Percentiles rank a stretch among this genome's conserved stretches.
These are phyloP conservation scores for Vitis amurensis DNA, from an alignment of 164 flowering plant genomes.

Conservation along the genomic window DNA sequence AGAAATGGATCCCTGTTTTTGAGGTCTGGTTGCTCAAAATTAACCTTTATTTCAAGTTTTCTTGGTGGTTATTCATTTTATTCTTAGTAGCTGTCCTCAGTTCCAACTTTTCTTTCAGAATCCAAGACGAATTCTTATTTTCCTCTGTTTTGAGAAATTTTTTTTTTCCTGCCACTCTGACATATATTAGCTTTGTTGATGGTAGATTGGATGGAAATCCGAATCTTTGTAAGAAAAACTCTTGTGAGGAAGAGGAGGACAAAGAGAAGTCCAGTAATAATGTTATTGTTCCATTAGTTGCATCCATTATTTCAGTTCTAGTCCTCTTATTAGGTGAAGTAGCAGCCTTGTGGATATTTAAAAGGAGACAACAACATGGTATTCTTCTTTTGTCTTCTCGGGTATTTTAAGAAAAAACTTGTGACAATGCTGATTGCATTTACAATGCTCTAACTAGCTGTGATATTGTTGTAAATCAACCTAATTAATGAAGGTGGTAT, in stretches of 20 bases:
- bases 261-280: constrained; percentile 2
- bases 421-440: too few species aligned
- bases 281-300: constrained; percentile 1
- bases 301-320: not conserved
- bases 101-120: too few species aligned
- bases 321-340: not conserved
- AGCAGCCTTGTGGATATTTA: not conserved
- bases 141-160: too few species aligned
- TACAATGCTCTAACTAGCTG: not conserved
- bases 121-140: not conserved
- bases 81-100: too few species aligned
- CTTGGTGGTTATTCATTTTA: too few species aligned
- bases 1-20: constrained; percentile 18
- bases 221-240: constrained; percentile 8
- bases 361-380: constrained; percentile 1
- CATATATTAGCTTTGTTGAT: not conserved
- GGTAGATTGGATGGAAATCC: constrained; percentile 23
- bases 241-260: not conserved
- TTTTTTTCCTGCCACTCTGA: too few species aligned
- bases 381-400: too few species aligned
- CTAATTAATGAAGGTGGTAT: not conserved
- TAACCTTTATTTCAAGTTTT: too few species aligned
- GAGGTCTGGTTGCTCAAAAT: too few species aligned
- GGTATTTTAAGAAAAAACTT: not conserved
- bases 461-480: too few species aligned